These are phyloP conservation scores for Tylopilus sp. DNA, from an alignment of 768 basidiomycete species.

Conservation along the genomic window DNA sequence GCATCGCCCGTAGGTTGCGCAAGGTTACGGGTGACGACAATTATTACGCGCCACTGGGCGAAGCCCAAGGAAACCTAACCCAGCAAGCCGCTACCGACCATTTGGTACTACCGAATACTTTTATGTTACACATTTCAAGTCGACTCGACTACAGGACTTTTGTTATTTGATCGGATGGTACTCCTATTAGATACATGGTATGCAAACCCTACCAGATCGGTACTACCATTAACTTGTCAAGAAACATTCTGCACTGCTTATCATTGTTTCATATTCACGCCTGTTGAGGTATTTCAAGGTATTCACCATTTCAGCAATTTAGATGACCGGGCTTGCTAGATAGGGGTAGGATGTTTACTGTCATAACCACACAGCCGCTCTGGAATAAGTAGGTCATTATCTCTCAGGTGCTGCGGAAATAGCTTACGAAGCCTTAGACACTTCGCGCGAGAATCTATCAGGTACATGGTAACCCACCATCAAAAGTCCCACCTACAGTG, in stretches of 20 bases:
- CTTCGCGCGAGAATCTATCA: conserved; percentile 35
- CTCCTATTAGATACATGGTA: conserved; percentile 70
- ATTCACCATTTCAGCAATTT: conserved; percentile 52
- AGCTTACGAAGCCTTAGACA: conserved; percentile 27
- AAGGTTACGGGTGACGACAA: conserved; percentile 48
- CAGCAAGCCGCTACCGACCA: conserved; percentile 60
- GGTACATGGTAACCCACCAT: conserved; percentile 50
- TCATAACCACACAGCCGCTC: conserved; percentile 39
- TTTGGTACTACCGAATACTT: conserved; percentile 47
- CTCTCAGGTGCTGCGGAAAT: background rate
- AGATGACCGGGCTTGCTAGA: conserved; percentile 45
- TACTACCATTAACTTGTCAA: conserved; percentile 11
- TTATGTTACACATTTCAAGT: background rate
- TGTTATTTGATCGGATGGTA: conserved; percentile 72
- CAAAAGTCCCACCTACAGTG: conserved; percentile 63
- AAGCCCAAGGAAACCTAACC: conserved; percentile 40
- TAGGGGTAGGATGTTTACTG: conserved; percentile 47
- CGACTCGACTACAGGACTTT: conserved; percentile 42
- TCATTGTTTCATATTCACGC: conserved; percentile 56
- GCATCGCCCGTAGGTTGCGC: conserved; percentile 39
- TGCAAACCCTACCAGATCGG: conserved; percentile 10
- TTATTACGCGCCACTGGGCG: conserved; percentile 62
- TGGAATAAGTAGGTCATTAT: conserved; percentile 36
- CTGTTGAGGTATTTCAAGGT: conserved; percentile 46
- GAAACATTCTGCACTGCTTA: conserved; percentile 38